Base-by-base conservation (phyloP, 1,284 basidiomycete genomes). In the Cutaneotrichosporon sp. region DNA sequence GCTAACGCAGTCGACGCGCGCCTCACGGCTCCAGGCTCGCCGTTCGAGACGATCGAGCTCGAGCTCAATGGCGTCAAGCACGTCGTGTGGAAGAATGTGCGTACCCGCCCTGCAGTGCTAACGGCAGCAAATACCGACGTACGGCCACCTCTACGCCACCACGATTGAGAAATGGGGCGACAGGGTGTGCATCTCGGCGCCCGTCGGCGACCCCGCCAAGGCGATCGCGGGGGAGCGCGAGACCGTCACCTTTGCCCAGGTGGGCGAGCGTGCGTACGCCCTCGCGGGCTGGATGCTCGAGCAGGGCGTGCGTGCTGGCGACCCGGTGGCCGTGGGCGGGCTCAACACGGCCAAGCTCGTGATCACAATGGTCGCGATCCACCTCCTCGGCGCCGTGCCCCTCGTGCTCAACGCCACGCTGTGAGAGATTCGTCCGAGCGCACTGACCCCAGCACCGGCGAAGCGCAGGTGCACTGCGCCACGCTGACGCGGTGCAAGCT, bases 71-170 rank as follows among this genome's bases (percentile, higher is more conserved):
- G 74, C 33, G 59, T 66, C 25, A 42, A 45, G 16, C 56, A 64
- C 3, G 64, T 68, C 22, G 61, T 67, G 16, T 78, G 72, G 72
- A 78, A 78, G 67, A 62, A 73, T 64, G 76, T 75, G 42, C 52
- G 72, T 66, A 16, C 5, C 18, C 22, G 8, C 14, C 22, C 22
- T 1, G 9, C 45, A 4, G 9, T 2, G 13, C 45, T 46, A 16
- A 50, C 47, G 16, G 10, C 47, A 50, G 47, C 47, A 50, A 50
- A 27, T 50, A 25, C 47, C 47, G 8, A 50, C 47, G 9, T 50
- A n/a, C 18, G 47, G 47, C 7, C 25, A 50, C 25, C 8, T 50
- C 7, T n/a, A 27, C 47, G 24, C 47, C 2, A 14, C 3, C 8
- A 16, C 14, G 5, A 27, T 50, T 10, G 16, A 29, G 13, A 27